Conservation (phyloP, 441 rosid species). For the Capsella rubella region DNA sequence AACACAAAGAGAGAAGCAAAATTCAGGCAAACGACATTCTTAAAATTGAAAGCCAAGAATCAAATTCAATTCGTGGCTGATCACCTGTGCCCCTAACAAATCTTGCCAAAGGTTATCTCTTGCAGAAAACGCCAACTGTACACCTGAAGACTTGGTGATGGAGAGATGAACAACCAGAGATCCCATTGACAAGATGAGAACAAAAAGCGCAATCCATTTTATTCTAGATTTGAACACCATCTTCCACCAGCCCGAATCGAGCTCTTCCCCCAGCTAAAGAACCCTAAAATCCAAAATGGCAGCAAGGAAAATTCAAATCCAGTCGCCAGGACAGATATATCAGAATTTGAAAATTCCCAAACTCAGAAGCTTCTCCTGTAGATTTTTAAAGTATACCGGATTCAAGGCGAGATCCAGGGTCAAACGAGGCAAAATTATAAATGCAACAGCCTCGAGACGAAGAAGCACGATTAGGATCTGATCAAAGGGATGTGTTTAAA, state of each 20-base stretch:
- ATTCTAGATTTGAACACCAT: slow-evolving; percentile 88
- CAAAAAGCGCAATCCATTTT: slow-evolving; percentile 84
- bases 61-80: neutral
- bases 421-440: slow-evolving; percentile 24
- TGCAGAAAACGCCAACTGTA: slow-evolving; percentile 58
- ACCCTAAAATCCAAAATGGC: slow-evolving; percentile 28
- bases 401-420: slow-evolving; percentile 41
- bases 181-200: slow-evolving; percentile 74
- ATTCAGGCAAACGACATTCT: neutral
- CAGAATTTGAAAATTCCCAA: neutral
- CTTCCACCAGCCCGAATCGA: slow-evolving; percentile 49
- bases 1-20: slow-evolving; percentile 29
- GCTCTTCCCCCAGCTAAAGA: slow-evolving; percentile 43
- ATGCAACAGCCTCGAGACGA: slow-evolving; percentile 19
- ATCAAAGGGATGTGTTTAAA: slow-evolving; percentile 12
- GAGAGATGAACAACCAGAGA: slow-evolving; percentile 84
- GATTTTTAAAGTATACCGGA: slow-evolving; percentile 5
- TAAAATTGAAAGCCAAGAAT: neutral
- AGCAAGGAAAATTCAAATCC: slow-evolving; percentile 7
- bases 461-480: slow-evolving; percentile 41
- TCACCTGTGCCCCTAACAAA: slow-evolving; percentile 54
- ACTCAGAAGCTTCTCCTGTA: neutral
- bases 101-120: slow-evolving; percentile 61
- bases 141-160: slow-evolving; percentile 77
- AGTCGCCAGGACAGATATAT: neutral